phyloP scores from a whole-genome alignment of 352 stramenopile species.

The Phytophthora chlamydospora region DNA sequence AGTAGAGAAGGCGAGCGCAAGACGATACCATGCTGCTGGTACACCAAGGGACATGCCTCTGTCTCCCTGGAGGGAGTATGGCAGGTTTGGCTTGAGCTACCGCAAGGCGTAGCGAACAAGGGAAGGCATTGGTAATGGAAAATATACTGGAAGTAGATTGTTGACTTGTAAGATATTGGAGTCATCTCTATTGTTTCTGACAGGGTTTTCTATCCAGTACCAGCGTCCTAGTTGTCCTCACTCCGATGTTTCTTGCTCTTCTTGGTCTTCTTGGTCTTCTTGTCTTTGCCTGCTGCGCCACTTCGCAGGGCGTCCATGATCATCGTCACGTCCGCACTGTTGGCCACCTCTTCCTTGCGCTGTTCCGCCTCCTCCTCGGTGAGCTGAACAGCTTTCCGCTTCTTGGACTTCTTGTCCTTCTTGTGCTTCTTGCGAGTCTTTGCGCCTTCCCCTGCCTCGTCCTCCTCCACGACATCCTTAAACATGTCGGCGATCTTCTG shows the following conservation, averaged over 20 bases:
- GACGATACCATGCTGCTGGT: constrained; percentile 16
- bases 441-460: constrained; percentile 21
- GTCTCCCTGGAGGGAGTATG: constrained; percentile 35
- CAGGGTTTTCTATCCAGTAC: constrained; percentile 1
- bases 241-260: constrained; percentile 50
- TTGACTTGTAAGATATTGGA: not conserved
- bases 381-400: constrained; percentile 41
- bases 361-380: constrained; percentile 38
- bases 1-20: constrained; percentile 30
- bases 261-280: constrained; percentile 55
- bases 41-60: not conserved
- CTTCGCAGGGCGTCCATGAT: constrained; percentile 75
- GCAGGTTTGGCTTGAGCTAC: constrained; percentile 47
- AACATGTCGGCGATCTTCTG: constrained; percentile 83
- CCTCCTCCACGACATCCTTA: constrained; percentile 67
- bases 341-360: constrained; percentile 38
- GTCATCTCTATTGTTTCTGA: constrained; percentile 25
- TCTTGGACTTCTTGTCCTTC: constrained; percentile 53
- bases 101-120: constrained; percentile 20
- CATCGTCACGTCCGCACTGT: constrained; percentile 59
- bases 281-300: constrained; percentile 34
- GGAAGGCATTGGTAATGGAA: not conserved
- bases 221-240: constrained; percentile 23
- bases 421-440: constrained; percentile 42
- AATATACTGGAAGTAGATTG: not conserved